A percentile compares a stretch with the other conserved stretches of the same genome.
phyloP scores from a whole-genome alignment of 2,329 filamentous ascomycete genomes.

The Diplodia mutila region DNA sequence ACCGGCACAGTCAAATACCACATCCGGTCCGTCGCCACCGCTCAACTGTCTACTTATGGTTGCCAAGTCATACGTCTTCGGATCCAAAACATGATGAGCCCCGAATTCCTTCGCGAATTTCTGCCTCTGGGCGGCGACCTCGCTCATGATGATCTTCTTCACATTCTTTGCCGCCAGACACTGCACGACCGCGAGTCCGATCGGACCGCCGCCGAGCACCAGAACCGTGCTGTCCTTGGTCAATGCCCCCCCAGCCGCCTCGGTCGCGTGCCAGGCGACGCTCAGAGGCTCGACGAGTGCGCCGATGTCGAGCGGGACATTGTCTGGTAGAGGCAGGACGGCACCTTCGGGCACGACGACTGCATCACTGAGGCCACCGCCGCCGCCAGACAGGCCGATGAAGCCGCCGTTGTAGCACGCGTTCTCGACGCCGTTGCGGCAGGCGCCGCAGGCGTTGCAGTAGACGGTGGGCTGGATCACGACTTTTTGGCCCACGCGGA shows the following conservation, averaged over 20 bases:
- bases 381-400: conserved; percentile 54
- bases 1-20: conserved; percentile 66
- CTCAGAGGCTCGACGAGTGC: conserved; percentile 66
- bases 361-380: conserved; percentile 61
- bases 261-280: conserved; percentile 64
- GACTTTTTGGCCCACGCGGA: conserved; percentile 60
- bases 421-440: conserved; percentile 58
- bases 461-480: conserved; percentile 64
- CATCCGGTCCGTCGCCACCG: conserved; percentile 56
- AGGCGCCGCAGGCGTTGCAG: conserved; percentile 61
- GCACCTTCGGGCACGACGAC: conserved; percentile 57
- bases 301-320: conserved; percentile 56
- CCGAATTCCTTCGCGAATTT: conserved; percentile 59
- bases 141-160: conserved; percentile 61
- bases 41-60: conserved; percentile 53
- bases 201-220: conserved; percentile 65
- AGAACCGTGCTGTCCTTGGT: conserved; percentile 52
- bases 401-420: conserved; percentile 62
- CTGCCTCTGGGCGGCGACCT: conserved; percentile 57
- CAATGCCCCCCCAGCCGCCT: background rate
- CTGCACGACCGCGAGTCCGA: conserved; percentile 64
- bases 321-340: conserved; percentile 56
- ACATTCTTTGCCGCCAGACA: conserved; percentile 60
- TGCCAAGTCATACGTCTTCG: conserved; percentile 55
- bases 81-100: conserved; percentile 59